A percentile compares a stretch with the other conserved stretches of the same genome.
phyloP scores from a whole-genome alignment of 768 basidiomycete genomes.

The Auricularia cornea region DNA sequence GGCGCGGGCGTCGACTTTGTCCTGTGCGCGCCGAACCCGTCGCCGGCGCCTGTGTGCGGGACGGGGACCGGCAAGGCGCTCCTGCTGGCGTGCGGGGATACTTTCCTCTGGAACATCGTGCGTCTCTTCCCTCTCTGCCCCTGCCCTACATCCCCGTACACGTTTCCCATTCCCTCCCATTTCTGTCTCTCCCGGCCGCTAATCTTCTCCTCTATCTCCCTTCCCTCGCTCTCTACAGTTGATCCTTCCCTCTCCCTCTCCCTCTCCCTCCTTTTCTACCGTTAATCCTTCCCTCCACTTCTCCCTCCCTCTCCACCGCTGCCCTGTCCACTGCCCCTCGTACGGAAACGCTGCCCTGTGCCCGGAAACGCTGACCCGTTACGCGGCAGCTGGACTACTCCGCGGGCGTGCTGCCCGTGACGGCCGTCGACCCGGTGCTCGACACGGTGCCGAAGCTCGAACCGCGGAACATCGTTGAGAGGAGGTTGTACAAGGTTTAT shows the following conservation, averaged over 20 bases:
- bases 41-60: conserved; percentile 49
- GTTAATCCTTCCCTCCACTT: too few species aligned
- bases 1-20: conserved; percentile 51
- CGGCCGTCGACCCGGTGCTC: conserved; percentile 35
- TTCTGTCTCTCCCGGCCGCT: too few species aligned
- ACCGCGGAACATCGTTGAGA: conserved; percentile 36
- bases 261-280: too few species aligned
- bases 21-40: conserved; percentile 51
- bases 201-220: too few species aligned
- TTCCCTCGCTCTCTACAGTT: too few species aligned
- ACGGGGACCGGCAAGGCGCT: conserved; percentile 43
- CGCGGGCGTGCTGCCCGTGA: conserved; percentile 54
- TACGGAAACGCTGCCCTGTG: too few species aligned
- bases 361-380: background rate
- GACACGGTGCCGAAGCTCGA: conserved; percentile 29
- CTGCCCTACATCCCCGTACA: too few species aligned
- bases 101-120: conserved; percentile 61
- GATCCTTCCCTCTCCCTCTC: too few species aligned
- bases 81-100: conserved; percentile 44
- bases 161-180: too few species aligned
- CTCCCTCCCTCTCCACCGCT: too few species aligned
- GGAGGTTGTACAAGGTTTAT: conserved; percentile 43
- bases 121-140: conserved; percentile 10
- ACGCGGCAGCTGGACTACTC: conserved; percentile 41
- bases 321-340: too few species aligned